Percentiles rank a stretch among this genome's conserved stretches.
These are phyloP conservation scores for Microdochium nivale DNA, from an alignment of 2,329 filamentous ascomycete genomes.

Conservation along the genomic window DNA sequence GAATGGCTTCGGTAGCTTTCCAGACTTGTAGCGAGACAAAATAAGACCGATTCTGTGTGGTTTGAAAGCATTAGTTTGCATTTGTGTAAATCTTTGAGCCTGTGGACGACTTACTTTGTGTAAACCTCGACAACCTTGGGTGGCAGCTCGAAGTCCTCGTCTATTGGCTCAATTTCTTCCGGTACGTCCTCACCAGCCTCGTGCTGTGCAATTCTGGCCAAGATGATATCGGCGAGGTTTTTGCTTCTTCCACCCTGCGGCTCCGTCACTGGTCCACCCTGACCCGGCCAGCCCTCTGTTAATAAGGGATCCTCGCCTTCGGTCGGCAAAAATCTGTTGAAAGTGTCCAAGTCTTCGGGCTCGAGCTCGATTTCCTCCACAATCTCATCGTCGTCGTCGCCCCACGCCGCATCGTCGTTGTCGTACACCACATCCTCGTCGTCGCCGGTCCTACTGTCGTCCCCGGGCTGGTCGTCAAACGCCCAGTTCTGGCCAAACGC, in stretches of 20 bases:
- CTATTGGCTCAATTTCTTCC: slow-evolving; percentile 48
- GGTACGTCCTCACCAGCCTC: slow-evolving; percentile 56
- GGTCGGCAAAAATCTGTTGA: slow-evolving; percentile 78
- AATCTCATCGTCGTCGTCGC: slow-evolving; percentile 68
- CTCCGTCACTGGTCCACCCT: slow-evolving; percentile 31
- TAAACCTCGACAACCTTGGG: slow-evolving; percentile 92
- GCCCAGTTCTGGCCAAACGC: slow-evolving; percentile 49
- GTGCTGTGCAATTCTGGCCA: slow-evolving; percentile 88
- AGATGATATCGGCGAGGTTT: slow-evolving; percentile 86
- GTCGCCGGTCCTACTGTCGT: slow-evolving; percentile 35
- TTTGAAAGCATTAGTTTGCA: slow-evolving; percentile 4
- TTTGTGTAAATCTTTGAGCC: neutral
- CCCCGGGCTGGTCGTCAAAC: slow-evolving; percentile 57
- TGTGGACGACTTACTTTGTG: slow-evolving; percentile 56
- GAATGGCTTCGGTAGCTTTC: slow-evolving; percentile 95
- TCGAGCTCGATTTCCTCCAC: slow-evolving; percentile 73
- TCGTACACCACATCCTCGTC: slow-evolving; percentile 64
- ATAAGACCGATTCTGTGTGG: slow-evolving; percentile 66
- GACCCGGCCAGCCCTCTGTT: slow-evolving; percentile 50
- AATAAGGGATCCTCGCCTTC: slow-evolving; percentile 67
- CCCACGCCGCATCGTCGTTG: slow-evolving; percentile 65
- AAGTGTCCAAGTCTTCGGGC: slow-evolving; percentile 79
- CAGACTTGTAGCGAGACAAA: slow-evolving; percentile 86
- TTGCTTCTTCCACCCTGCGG: slow-evolving; percentile 47
- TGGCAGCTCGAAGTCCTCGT: slow-evolving; percentile 80